These are phyloP conservation scores for Gracilaria gracilis DNA, from an alignment of 23 red algal genomes.

Conservation along the genomic window DNA sequence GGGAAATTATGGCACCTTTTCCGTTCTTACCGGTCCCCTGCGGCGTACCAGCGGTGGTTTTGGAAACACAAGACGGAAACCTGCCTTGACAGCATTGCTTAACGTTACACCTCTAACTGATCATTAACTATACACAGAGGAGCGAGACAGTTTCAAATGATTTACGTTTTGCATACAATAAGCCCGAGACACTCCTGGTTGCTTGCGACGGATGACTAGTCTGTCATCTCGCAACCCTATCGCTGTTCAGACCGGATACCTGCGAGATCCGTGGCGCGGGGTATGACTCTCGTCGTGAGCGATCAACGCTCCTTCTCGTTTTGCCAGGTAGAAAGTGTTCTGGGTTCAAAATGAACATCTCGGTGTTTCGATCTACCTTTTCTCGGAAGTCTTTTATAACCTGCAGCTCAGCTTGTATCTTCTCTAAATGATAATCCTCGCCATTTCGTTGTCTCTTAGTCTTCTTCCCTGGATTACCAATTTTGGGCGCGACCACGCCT, in stretches of 20 bases:
- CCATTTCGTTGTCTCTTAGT: constrained; percentile 3
- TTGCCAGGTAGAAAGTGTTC: constrained; percentile 33
- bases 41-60: constrained; percentile 42
- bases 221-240: background rate
- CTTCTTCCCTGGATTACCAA: background rate
- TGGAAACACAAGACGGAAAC: constrained; percentile 19
- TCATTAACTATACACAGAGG: background rate
- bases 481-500: background rate
- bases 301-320: constrained; percentile 10
- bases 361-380: constrained; percentile 32
- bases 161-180: background rate
- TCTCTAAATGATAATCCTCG: constrained; percentile 14
- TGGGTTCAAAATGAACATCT: constrained; percentile 31
- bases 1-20: constrained; percentile 72
- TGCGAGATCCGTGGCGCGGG: background rate
- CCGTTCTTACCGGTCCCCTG: constrained; percentile 71
- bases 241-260: background rate
- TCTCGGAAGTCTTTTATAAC: constrained; percentile 5
- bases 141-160: too few relatives aligned
- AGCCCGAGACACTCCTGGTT: background rate
- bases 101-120: background rate
- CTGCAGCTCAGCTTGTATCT: constrained; percentile 12
- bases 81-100: background rate
- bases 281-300: background rate
- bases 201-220: too few relatives aligned